Base-by-base conservation (phyloP, 495 filamentous ascomycete genomes). In the Cetradonia linearis region DNA sequence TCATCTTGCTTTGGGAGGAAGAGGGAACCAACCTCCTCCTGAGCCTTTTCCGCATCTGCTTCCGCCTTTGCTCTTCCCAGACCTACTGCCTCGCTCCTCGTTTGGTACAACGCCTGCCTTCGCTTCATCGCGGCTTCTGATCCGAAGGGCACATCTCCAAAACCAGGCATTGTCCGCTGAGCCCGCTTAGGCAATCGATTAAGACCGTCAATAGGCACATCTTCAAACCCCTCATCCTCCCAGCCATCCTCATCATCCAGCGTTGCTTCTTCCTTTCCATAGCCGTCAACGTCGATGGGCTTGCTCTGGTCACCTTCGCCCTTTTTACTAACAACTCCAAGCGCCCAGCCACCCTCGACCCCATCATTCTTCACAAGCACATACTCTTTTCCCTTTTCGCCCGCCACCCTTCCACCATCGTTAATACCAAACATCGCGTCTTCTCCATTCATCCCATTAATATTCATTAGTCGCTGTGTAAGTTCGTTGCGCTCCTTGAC, bases 321-420 rank as follows among this genome's bases (percentile, higher is more conserved):
- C 67, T 86, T 94, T 47, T 89, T 87, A 31, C 84, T 87, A 25
- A 98, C 91, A 38, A 98, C 93, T 47, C 93, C 93, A 14, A 98
- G 75, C 1, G 91, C 90, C 90, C 90, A 98, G n/a, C 93, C 93
- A 46, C 94, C 94, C 71, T 95, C 93, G 10, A 92, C 88, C 6
- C 88, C 87, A 55, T 88, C 88, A 67, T 98, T 96, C 71, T 92
- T 94, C 33, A 98, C 92, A 3, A 98, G 77, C 36, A 97, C 89
- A 69, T 98, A 98, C 71, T 98, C 93, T 58, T 86, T 84, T 10
- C 86, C 89, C 63, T 85, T 89, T 67, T 97, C 92, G 30, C 94
- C 89, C 0, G 89, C 92, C 60, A 98, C 85, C 14, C 93, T 79
- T 27, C 78, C 78, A 3, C 76, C 77, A 20, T 78, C 80, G 55